Conservation (phyloP, 2,329 filamentous ascomycete species). For the Byssoonygena ceratinophila region DNA sequence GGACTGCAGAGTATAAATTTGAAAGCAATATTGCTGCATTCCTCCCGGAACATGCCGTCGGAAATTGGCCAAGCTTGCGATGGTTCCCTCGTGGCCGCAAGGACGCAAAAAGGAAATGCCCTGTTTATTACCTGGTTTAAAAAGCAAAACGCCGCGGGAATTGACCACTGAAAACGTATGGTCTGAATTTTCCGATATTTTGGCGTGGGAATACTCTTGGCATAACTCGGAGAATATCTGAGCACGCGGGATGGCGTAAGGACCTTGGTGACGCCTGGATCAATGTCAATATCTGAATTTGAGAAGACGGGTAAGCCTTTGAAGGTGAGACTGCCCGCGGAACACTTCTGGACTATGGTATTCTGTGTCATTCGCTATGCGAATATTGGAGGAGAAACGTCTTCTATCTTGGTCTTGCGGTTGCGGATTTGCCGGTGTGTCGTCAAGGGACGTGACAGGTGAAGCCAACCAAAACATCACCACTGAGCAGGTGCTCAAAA, state of each 20-base stretch:
- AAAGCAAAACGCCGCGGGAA: not conserved
- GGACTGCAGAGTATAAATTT: too few species aligned
- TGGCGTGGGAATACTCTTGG: conserved; percentile 2
- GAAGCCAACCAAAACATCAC: not conserved
- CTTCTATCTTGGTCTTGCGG: not conserved
- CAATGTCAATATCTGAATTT: not conserved
- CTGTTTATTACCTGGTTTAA: not conserved
- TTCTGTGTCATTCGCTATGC: not conserved
- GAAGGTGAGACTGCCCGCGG: not conserved
- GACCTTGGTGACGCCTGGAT: not conserved
- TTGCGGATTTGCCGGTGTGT: not conserved
- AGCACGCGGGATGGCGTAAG: conserved; percentile 5
- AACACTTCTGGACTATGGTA: not conserved
- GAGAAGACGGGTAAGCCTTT: not conserved
- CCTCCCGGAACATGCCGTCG: too few species aligned
- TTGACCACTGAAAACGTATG: not conserved
- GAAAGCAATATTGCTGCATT: too few species aligned
- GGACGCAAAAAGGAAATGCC: not conserved
- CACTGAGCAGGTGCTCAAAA: not conserved
- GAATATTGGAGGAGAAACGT: not conserved
- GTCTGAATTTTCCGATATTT: not conserved
- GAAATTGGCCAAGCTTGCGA: not conserved
- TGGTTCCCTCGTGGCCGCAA: not conserved
- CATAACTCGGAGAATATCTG: not conserved
- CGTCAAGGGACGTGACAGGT: too few species aligned